Base-by-base conservation (phyloP, 2,329 filamentous ascomycete genomes). In the Graphiopsis chlorocephala region DNA sequence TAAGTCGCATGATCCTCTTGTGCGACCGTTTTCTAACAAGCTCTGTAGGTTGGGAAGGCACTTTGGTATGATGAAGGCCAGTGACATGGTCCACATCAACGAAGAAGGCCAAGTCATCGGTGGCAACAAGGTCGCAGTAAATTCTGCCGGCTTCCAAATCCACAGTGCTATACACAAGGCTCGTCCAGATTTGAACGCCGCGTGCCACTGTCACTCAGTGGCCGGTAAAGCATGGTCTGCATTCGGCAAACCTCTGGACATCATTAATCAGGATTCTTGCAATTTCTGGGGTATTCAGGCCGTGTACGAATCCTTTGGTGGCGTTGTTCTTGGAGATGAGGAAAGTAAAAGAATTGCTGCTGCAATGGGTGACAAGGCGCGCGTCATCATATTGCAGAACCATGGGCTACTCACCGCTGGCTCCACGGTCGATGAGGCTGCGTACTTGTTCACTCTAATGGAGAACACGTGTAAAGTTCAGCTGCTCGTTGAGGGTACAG, bases 391-490 rank as follows among this genome's bases (percentile, higher is more conserved):
- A 25, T 65, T 80, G 15, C 70, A 73, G 47, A 79, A 79, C 67
- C 78, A 80, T 64, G 78, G 80, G 4, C 69, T 82, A 4, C 65
- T 83, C n/a, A 82, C 77, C 1, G 73, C 72, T 28, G 77, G 74
- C 7, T 52, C 69, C 20, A 76, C 73, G 0, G 72, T 79, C 10
- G 78, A 77, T 50, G 77, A 74, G 64, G 75, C 77, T 10, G 74
- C 75, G 5, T 77, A 74, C 63, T 74, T 76, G 67, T 80, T 78
- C 64, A 70, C 74, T 23, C 66, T 69, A 25, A 67, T 79, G 65
- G 77, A 79, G 72, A 81, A 86, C 50, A 85, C 83, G 38, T 90
- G 88, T 73, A 81, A 84, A 53, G 83, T 88, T 35, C 88, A 91
- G 77, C 78, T 90, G 52, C 79, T 83, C 69, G 85, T 86, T 47